A percentile compares a stretch with the other conserved stretches of the same genome.
Evolutionary conservation across 2,329 filamentous ascomycete species (phyloP).

Genomic region (Botrytis hyacinthi): DNA sequence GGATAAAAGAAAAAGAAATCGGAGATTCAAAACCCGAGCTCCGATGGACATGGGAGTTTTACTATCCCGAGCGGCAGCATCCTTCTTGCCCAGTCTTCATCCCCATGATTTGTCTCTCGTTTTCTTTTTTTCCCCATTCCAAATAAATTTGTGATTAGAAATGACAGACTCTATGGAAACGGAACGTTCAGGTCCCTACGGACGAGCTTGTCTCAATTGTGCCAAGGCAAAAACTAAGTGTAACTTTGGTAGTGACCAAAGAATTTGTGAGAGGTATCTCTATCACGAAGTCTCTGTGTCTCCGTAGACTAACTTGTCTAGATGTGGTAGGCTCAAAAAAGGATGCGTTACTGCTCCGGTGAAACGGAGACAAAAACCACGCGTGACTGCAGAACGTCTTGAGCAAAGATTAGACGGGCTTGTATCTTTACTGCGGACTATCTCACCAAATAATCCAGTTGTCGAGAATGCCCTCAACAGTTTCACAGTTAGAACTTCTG

Average conservation of each 20-base stretch:
- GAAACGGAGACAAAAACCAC: conserved; percentile 20
- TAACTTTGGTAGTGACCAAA: conserved; percentile 9
- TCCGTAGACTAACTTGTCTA: conserved; percentile 1
- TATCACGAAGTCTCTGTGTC: neutral
- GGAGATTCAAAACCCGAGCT: neutral
- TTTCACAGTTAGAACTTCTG: neutral
- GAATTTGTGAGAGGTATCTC: conserved; percentile 14
- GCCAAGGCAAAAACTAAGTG: conserved; percentile 16
- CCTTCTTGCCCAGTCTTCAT: neutral
- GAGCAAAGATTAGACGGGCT: conserved; percentile 28
- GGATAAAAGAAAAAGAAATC: neutral
- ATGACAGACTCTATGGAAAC: conserved; percentile 9
- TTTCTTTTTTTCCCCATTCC: neutral
- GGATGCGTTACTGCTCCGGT: conserved; percentile 21
- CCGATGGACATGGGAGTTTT: neutral
- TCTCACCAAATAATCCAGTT: conserved; percentile 13
- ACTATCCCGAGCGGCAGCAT: neutral
- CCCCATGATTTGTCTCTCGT: neutral
- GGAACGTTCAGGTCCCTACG: conserved; percentile 8
- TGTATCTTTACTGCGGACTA: conserved; percentile 15
- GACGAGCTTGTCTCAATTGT: conserved; percentile 15
- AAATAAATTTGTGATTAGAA: neutral
- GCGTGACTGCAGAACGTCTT: conserved; percentile 23
- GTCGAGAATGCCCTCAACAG: conserved; percentile 12
- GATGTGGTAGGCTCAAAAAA: conserved; percentile 25